Base-by-base conservation (phyloP, 2,329 filamentous ascomycete species). In the Cryphonectria nitschkei region DNA sequence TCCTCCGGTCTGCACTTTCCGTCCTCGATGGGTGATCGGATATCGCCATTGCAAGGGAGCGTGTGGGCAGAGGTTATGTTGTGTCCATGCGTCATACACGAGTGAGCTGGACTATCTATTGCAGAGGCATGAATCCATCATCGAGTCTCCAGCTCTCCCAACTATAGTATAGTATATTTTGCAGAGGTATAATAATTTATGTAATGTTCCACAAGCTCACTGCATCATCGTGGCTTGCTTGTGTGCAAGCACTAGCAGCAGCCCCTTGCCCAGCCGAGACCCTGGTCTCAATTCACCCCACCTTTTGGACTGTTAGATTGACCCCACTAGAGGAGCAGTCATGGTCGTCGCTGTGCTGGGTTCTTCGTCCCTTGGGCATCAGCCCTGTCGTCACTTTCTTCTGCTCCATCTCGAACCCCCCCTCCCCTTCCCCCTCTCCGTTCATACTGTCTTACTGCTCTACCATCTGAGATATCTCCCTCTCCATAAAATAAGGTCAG, bases 371-470 rank as follows among this genome's bases (percentile, higher is more conserved):
- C 34, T 62, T 37, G 54, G 39, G 26, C 52, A 56, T 60, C 62
- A 63, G 67, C 67, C 62, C 65, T 63, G 61, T 71, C 67, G 67
- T 71, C 62, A 68, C 67, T 41, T 41, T 29, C 32, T 43, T 22
- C 46, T 65, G 37, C 67, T 39, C 50, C 69, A 39, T 37, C 46
- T 60, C 39, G 29, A 32, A 8, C 14, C 58, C 46, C 56, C 37
- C 60, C 56, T 39, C 58, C 58, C 19, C 32, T 3, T 16, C 52
- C 43, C n/a, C 14, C 58, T 46, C 11, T 43, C 29, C n/a, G 37
- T 46, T 4, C 11, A 26, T 58, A 32, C 54, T 16, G 26, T 58
- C 54, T 32, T 32, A 34, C 54, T 58, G 29, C 19, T 29, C 5
- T 32, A 58, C 54, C 29, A 26, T 19, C 29, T 4, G 29, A 58